These are phyloP conservation scores for Senecio squalidus DNA, from an alignment of 140 eudicot species.

Conservation along the genomic window DNA sequence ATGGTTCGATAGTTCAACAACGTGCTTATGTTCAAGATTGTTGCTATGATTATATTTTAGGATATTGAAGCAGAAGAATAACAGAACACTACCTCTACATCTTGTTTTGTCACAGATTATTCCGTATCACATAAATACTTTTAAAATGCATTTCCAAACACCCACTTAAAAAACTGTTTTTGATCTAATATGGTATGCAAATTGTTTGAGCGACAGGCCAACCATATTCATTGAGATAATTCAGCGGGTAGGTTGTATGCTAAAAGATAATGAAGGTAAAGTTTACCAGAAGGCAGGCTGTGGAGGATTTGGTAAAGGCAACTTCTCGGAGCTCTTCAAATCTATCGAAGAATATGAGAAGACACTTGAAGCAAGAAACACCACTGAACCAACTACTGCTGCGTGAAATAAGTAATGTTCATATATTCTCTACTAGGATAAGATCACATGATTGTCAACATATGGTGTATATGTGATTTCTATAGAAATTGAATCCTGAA, in stretches of 20 bases:
- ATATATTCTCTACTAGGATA: constrained; percentile 2
- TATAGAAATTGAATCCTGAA: constrained; percentile 16
- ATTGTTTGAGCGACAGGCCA: constrained; percentile 53
- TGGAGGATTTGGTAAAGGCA: constrained; percentile 92
- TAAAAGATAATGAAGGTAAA: constrained; percentile 60
- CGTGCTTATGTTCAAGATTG: not conserved
- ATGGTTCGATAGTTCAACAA: not conserved
- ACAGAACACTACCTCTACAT: too few relatives aligned
- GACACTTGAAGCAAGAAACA: constrained; percentile 48
- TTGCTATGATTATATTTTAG: not conserved
- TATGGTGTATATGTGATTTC: constrained; percentile 13
- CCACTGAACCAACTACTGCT: constrained; percentile 7
- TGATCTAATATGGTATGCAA: constrained; percentile 9
- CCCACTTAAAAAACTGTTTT: not conserved
- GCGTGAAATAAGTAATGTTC: not conserved
- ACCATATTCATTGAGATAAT: constrained; percentile 78
- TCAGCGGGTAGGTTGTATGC: constrained; percentile 79
- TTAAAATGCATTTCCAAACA: not conserved
- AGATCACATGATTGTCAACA: not conserved
- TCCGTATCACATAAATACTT: not conserved
- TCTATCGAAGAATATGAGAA: constrained; percentile 85
- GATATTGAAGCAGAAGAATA: too few relatives aligned
- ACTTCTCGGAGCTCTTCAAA: constrained; percentile 75
- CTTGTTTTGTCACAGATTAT: too few relatives aligned
- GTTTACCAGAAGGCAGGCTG: constrained; percentile 77